These are phyloP conservation scores for Boletus sp. DNA, from an alignment of 1,284 basidiomycete genomes.

Conservation along the genomic window DNA sequence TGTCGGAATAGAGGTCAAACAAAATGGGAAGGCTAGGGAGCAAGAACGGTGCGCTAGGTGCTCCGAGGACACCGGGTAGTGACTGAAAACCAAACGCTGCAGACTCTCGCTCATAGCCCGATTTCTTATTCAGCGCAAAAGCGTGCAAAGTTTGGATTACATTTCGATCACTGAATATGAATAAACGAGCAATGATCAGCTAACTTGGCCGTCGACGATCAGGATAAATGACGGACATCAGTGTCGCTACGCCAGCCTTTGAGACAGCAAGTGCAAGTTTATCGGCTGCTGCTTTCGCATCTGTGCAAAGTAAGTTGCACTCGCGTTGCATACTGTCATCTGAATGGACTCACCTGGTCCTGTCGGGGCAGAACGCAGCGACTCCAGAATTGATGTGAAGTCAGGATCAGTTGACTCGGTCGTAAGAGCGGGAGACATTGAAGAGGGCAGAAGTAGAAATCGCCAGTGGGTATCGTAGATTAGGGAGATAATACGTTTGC, in stretches of 20 bases:
- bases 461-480: conserved; percentile 22
- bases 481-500: conserved; percentile 17
- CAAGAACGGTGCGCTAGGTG: conserved; percentile 79
- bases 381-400: conserved; percentile 55
- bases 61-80: conserved; percentile 66
- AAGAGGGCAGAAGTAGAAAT: conserved; percentile 7
- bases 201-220: conserved; percentile 5
- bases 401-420: conserved; percentile 40
- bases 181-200: conserved; percentile 6
- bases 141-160: conserved; percentile 63
- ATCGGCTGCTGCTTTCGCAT: conserved; percentile 78
- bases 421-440: conserved; percentile 57
- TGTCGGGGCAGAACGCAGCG: conserved; percentile 65
- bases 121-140: conserved; percentile 87
- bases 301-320: conserved; percentile 34
- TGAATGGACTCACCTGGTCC: conserved; percentile 53
- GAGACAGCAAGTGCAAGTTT: conserved; percentile 67
- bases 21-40: conserved; percentile 76
- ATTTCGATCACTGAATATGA: conserved; percentile 49
- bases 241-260: conserved; percentile 57
- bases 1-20: conserved; percentile 90
- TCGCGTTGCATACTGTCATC: conserved; percentile 1
- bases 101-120: conserved; percentile 89
- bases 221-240: conserved; percentile 47
- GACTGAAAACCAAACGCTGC: conserved; percentile 84